Conservation (phyloP, 2,329 filamentous ascomycete species). For the Pseudogymnoascus sp. region DNA sequence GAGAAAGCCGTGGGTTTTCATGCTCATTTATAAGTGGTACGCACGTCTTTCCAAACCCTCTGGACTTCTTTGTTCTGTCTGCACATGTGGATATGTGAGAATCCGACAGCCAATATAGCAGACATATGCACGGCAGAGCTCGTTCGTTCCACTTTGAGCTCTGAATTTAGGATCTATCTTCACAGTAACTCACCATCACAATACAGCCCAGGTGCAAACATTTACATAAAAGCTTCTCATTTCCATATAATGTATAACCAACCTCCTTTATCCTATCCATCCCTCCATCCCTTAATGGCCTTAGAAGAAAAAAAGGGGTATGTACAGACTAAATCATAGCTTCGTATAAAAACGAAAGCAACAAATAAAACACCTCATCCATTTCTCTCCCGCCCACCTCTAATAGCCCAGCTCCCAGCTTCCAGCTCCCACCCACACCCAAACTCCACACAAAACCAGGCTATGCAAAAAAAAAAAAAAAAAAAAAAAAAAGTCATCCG, state of each 20-base stretch:
- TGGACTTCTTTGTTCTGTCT: background rate
- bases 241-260: constrained; percentile 8
- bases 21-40: background rate
- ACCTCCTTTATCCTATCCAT: background rate
- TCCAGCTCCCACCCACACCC: background rate
- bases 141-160: background rate
- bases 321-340: constrained; percentile 5
- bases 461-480: constrained; percentile 5
- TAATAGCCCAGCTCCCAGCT: background rate
- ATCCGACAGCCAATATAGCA: background rate
- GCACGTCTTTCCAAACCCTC: background rate
- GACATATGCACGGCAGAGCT: background rate
- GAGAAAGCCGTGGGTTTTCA: background rate
- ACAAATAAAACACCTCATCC: constrained; percentile 6
- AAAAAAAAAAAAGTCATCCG: background rate
- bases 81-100: background rate
- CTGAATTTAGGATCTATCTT: background rate
- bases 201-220: background rate
- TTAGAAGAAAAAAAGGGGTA: constrained; percentile 5
- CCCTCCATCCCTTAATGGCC: background rate
- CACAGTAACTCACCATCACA: background rate
- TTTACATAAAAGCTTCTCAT: background rate
- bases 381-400: background rate
- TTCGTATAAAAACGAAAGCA: background rate
- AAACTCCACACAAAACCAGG: constrained; percentile 8